phyloP scores from a whole-genome alignment of 1,284 basidiomycete species.

The Vanrija sp. region DNA sequence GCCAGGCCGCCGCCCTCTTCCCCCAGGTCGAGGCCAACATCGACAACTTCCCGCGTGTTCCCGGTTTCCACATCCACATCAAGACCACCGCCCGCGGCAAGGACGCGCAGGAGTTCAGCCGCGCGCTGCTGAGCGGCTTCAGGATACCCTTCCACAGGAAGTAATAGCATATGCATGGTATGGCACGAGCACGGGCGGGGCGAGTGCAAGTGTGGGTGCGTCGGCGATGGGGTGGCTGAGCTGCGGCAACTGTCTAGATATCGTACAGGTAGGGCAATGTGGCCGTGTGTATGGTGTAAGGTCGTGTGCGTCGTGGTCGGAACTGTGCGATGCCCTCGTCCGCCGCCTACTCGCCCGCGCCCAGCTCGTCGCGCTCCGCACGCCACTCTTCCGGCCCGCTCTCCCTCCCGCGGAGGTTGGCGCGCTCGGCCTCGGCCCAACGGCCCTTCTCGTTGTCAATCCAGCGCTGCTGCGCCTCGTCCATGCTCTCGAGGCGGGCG shows the following conservation, averaged over 20 bases:
- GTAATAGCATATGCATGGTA: conserved; percentile 16
- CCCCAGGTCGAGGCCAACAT: conserved; percentile 90
- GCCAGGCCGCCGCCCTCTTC: conserved; percentile 83
- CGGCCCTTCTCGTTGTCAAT: conserved; percentile 31
- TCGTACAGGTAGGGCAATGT: no score
- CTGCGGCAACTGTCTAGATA: no score
- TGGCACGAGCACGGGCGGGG: neutral
- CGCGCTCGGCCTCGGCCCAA: conserved; percentile 26
- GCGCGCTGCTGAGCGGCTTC: conserved; percentile 80
- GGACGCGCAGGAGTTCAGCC: conserved; percentile 79
- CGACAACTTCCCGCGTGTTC: conserved; percentile 75
- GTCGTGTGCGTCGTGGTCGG: neutral
- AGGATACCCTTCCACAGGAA: conserved; percentile 69
- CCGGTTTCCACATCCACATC: conserved; percentile 89
- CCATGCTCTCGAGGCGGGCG: conserved; percentile 30
- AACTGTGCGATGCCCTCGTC: neutral
- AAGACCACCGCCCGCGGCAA: conserved; percentile 77
- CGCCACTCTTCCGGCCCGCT: conserved; percentile 52
- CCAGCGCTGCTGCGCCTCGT: conserved; percentile 38
- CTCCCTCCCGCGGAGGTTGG: conserved; percentile 38
- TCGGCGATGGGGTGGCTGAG: no score
- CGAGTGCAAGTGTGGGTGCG: neutral
- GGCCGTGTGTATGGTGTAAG: neutral
- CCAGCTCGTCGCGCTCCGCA: conserved; percentile 45
- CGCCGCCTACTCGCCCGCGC: conserved; percentile 6